These are phyloP conservation scores for Candida ovalis DNA, from an alignment of 805 yeast genomes.

Conservation along the genomic window DNA sequence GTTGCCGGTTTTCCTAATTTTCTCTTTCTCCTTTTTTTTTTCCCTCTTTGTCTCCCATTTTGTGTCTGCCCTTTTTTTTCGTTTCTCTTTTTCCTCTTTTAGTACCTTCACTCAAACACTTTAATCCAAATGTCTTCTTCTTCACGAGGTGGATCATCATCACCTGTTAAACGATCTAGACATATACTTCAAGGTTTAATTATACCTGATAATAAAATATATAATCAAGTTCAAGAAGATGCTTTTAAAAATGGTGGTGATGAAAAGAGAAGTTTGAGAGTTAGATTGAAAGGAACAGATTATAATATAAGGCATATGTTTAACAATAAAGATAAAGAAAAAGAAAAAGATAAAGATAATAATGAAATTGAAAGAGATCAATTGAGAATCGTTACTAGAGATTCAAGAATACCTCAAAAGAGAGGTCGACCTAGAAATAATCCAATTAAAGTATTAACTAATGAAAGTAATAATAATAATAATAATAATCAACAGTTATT, in stretches of 20 bases:
- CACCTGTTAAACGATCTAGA: background rate
- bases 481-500: no score
- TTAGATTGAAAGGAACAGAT: constrained; percentile 13
- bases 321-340: background rate
- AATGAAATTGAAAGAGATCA: background rate
- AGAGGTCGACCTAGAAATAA: no score
- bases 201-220: constrained; percentile 38
- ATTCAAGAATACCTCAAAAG: no score
- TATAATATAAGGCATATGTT: constrained; percentile 8
- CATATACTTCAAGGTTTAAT: constrained; percentile 14
- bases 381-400: background rate
- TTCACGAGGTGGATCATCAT: background rate
- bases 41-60: no score
- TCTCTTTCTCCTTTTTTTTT: no score
- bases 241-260: constrained; percentile 21
- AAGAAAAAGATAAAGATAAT: background rate
- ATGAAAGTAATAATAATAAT: no score
- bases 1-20: no score
- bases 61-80: no score
- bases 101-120: no score
- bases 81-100: no score
- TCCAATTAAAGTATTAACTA: no score
- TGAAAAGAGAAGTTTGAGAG: constrained; percentile 13
- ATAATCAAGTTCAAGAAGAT: constrained; percentile 33
- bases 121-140: no score